phyloP scores from a whole-genome alignment of 2,329 filamentous ascomycete genomes.

The Ampelomyces quisqualis region DNA sequence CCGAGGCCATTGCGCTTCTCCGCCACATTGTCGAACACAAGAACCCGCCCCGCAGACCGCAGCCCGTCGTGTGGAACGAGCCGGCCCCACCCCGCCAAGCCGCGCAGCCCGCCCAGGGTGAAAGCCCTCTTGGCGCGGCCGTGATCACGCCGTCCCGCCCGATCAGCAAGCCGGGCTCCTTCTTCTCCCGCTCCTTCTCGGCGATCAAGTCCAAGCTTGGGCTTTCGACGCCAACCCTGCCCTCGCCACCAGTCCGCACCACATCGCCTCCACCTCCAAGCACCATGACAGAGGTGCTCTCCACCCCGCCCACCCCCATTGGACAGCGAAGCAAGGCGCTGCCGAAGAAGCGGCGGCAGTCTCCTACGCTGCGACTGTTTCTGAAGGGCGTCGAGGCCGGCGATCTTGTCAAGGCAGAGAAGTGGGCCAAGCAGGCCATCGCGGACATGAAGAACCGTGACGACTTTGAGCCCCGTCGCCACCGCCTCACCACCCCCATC shows the following conservation, averaged over 20 bases:
- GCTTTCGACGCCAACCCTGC: slow-evolving; percentile 6
- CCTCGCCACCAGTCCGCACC: slow-evolving; percentile 1
- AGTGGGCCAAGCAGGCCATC: slow-evolving; percentile 30
- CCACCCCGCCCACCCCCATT: slow-evolving; percentile 30
- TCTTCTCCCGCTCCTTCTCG: slow-evolving; percentile 25
- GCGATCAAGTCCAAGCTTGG: slow-evolving; percentile 23
- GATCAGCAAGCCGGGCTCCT: slow-evolving; percentile 11
- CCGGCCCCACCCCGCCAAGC: background rate
- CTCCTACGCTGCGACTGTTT: slow-evolving; percentile 19
- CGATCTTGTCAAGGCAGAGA: slow-evolving; percentile 22
- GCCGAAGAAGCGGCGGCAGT: slow-evolving; percentile 17
- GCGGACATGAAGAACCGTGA: slow-evolving; percentile 20
- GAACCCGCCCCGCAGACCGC: too few species aligned
- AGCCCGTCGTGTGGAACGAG: slow-evolving; percentile 12
- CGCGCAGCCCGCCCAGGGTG: slow-evolving; percentile 1
- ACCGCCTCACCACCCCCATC: slow-evolving; percentile 28
- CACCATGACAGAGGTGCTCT: slow-evolving; percentile 25
- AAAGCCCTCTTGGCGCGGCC: slow-evolving; percentile 2
- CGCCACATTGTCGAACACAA: slow-evolving; percentile 24
- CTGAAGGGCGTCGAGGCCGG: slow-evolving; percentile 21
- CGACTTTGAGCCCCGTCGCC: slow-evolving; percentile 27
- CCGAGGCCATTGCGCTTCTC: slow-evolving; percentile 25
- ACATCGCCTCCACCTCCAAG: slow-evolving; percentile 12
- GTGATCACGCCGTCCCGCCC: slow-evolving; percentile 12
- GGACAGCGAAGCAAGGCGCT: slow-evolving; percentile 26